phyloP scores from a whole-genome alignment of 495 filamentous ascomycete species.

The Jackrogersella multiformis region DNA sequence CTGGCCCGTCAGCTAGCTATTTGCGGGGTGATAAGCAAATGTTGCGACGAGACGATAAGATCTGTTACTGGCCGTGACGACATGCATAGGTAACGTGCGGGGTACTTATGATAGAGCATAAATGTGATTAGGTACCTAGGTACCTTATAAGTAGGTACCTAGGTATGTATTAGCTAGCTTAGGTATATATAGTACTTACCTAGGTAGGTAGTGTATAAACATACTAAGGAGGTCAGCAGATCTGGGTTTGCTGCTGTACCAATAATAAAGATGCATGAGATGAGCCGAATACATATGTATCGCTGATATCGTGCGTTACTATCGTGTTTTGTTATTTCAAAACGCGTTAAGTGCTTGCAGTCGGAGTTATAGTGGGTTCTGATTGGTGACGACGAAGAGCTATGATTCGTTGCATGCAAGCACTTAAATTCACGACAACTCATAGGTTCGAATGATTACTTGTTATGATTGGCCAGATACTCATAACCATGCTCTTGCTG shows the following conservation, averaged over 20 bases:
- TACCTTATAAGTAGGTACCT: not conserved
- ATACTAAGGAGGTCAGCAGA: conserved; percentile 26
- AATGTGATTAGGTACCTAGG: not conserved
- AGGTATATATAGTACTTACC: too few species aligned
- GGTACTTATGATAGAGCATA: conserved; percentile 14
- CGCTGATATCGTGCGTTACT: conserved; percentile 1
- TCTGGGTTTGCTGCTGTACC: conserved; percentile 13
- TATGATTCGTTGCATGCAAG: conserved; percentile 39
- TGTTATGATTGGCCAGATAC: conserved; percentile 27
- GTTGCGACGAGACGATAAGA: conserved; percentile 27
- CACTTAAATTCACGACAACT: conserved; percentile 39
- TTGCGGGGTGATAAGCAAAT: conserved; percentile 37
- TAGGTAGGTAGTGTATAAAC: too few species aligned
- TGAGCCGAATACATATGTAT: conserved; percentile 34
- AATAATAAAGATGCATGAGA: not conserved
- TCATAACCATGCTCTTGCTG: conserved; percentile 27
- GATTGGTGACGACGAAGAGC: conserved; percentile 8
- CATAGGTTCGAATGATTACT: conserved; percentile 10
- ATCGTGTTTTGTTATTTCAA: conserved; percentile 21
- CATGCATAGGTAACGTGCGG: conserved; percentile 19
- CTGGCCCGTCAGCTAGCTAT: not conserved
- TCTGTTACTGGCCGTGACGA: conserved; percentile 8
- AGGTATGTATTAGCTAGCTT: not conserved
- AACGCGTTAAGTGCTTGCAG: conserved; percentile 38
- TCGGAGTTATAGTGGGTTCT: conserved; percentile 13